Base-by-base conservation (phyloP, 1,139 yeast species). In the Lodderomyces oxycetoniae region DNA sequence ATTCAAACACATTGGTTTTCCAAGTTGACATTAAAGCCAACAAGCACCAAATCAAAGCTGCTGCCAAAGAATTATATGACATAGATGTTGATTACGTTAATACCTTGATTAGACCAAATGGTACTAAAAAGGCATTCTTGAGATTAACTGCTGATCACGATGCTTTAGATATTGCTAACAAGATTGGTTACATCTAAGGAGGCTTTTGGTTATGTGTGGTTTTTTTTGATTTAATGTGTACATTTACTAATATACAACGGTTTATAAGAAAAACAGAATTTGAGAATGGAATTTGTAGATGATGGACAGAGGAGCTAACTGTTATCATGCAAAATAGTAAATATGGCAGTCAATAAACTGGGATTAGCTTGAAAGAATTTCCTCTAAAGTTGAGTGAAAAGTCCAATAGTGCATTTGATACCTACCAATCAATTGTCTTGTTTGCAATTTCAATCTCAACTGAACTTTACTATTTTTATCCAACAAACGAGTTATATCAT, bases 101-200 rank as follows among this genome's bases (percentile, higher is more conserved):
- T 91, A 91, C 97, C 59, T 79, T 89, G 71, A 73, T 91, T 63
- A 86, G 95, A 77, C 96, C 98, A 67, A 89, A 91, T 71, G 98
- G 98, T 73, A 85, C 96, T 77, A 91, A 91, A 87, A 93, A 93
- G 83, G 99, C 99, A 65, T 91, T 84, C 79, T 91, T 91, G 69
- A 88, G 95, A 78, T 85, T 91, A 70, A 88, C 97, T 63, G 93
- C 96, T 68, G 98, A 93, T 74, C 86, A 83, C 79, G 99, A 91
- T 76, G 98, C 98, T 70, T 85, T 93, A 71, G 99, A 91, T 71
- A 89, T 91, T 72, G 99, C 98, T 71, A 89, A 89, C 95, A 88
- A 93, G 78, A 91, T 89, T 67, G 97, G 97, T 76, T 88, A 88
- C 91, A 83, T 87, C 71, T 87, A 79, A 40, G 7, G n/a, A n/a